Evolutionary conservation across 495 filamentous ascomycete genomes (phyloP).

Genomic region (Gamarada debralockiae): DNA sequence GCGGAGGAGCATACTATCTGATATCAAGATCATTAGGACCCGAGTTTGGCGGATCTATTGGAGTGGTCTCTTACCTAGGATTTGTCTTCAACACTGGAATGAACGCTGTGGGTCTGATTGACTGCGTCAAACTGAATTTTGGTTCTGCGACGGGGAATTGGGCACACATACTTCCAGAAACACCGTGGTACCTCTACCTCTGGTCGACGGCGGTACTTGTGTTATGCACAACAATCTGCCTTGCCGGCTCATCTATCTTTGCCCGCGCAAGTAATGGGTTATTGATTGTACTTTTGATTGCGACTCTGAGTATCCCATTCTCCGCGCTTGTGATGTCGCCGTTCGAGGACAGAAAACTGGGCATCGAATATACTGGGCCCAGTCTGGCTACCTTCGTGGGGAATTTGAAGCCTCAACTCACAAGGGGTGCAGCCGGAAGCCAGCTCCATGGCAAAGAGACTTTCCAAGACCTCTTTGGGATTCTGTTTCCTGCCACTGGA

Average conservation of each 20-base stretch:
- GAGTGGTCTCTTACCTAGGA: constrained; percentile 83
- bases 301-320: constrained; percentile 79
- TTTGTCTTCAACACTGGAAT: constrained; percentile 83
- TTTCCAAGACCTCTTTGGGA: constrained; percentile 82
- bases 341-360: constrained; percentile 55
- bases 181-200: constrained; percentile 73
- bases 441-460: constrained; percentile 63
- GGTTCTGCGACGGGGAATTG: constrained; percentile 55
- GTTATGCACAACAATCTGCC: constrained; percentile 71
- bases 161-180: constrained; percentile 60
- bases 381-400: constrained; percentile 62
- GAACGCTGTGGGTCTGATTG: constrained; percentile 83
- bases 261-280: constrained; percentile 75
- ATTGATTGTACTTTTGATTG: constrained; percentile 65
- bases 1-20: constrained; percentile 84
- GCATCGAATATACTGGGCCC: constrained; percentile 74
- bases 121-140: constrained; percentile 77
- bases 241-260: constrained; percentile 79
- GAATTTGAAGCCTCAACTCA: constrained; percentile 68
- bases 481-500: constrained; percentile 78
- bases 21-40: constrained; percentile 84
- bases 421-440: constrained; percentile 63
- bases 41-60: constrained; percentile 89
- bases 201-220: constrained; percentile 71
- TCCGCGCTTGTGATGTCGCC: constrained; percentile 65